Base-by-base conservation (phyloP, 139 green algal species). In the Chlamydomonas sp. region DNA sequence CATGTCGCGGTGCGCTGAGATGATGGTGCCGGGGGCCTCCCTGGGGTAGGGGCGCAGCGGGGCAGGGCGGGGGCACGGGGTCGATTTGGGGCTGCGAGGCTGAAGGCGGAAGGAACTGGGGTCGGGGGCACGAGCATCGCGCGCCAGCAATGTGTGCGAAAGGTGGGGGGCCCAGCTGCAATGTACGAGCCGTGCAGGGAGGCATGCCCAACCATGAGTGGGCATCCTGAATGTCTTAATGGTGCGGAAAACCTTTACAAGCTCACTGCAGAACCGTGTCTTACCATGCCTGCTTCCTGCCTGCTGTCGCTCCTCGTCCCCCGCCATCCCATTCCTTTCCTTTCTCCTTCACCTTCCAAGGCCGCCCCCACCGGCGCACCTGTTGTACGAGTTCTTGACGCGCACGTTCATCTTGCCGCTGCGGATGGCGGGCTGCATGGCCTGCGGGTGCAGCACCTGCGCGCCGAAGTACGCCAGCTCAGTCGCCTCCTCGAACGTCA, bases 361-460 rank as follows among this genome's bases (percentile, higher is more conserved):
- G 9, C 61, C 18, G 9, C 78, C 8, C 16, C 78, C 1, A 74
- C 14, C 77, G 4, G 62, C 63, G 14, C 59, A 93, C 91, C 95
- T 89, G 92, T 99, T 99, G 93, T 99, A 99, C 60, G 93, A 97
- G 92, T 99, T 99, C 93, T 99, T 99, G 15, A 99, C 98, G 15
- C 98, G 94, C 57, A 99, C 98, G 49, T 88, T 90, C 91, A 99
- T 95, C 59, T 91, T 79, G 68, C 90, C 88, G 20, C 68, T 72
- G 63, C 96, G 91, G 83, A 96, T 91, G 66, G 97, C 96, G 0
- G 98, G 98, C 91, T 97, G 95, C 98, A 99, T 99, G 58, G 97
- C 96, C 69, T 96, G 93, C 9, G 98, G 98, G 91, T 99, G 98
- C 89, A 99, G 94, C 73, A 99, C 98, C 83, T 96, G 94, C 18